Percentiles rank a stretch among this genome's conserved stretches.
Conservation (phyloP, 2,329 filamentous ascomycete genomes). For the Trichoderma breve region DNA sequence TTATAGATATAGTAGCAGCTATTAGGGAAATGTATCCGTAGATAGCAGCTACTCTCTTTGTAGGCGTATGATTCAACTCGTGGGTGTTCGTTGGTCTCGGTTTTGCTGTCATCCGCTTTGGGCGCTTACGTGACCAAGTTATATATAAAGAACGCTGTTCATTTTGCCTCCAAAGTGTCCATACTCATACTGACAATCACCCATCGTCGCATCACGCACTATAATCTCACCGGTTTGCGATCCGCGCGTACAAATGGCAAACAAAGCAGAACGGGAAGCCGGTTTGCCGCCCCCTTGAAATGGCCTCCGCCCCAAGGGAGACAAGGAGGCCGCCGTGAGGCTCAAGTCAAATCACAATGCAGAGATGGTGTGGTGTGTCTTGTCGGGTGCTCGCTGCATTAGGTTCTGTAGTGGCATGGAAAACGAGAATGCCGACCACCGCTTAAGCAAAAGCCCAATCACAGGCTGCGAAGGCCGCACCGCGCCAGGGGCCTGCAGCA, state of each 20-base stretch:
- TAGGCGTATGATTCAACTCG: too few species aligned
- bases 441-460: not conserved
- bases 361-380: not conserved
- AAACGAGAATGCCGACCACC: not conserved
- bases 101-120: too few species aligned
- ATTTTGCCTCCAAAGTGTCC: not conserved
- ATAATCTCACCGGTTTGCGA: conserved; percentile 13
- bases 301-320: not conserved
- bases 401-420: not conserved
- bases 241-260: not conserved
- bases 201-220: not conserved
- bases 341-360: not conserved
- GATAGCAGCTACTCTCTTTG: too few species aligned
- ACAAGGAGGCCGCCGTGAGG: conserved; percentile 11
- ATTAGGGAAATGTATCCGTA: too few species aligned
- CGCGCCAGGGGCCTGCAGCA: not conserved
- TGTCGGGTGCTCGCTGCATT: not conserved
- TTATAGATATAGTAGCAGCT: too few species aligned
- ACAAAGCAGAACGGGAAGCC: not conserved
- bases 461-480: not conserved
- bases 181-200: not conserved
- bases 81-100: too few species aligned
- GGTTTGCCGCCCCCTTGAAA: not conserved
- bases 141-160: not conserved
- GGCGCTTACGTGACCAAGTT: not conserved